Evolutionary conservation across 345 rosid genomes (phyloP).

Genomic region (Tarenaya hassleriana): DNA sequence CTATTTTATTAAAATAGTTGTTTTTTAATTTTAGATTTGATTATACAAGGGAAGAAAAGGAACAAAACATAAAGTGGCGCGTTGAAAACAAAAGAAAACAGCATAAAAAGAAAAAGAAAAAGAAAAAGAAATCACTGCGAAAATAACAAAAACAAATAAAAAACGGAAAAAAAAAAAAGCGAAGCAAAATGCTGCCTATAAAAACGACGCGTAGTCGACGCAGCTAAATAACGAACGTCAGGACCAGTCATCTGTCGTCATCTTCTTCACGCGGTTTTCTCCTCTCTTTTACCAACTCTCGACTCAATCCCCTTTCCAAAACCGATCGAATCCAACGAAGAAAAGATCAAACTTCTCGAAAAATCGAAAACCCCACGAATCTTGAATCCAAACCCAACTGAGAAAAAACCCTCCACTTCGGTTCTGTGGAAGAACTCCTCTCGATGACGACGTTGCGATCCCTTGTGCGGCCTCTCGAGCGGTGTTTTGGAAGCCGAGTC

Average conservation of each 20-base stretch:
- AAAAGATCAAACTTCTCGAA: constrained; percentile 14
- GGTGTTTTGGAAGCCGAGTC: constrained; percentile 54
- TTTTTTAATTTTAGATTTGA: too few species aligned
- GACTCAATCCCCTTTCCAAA: constrained; percentile 19
- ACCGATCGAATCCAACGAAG: constrained; percentile 12
- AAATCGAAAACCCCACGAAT: neutral
- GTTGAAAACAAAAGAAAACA: neutral
- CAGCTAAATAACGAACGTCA: constrained; percentile 17
- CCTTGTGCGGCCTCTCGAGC: constrained; percentile 58
- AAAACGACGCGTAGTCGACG: constrained; percentile 44
- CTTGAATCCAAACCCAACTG: neutral
- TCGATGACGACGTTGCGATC: constrained; percentile 51
- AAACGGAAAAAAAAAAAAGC: neutral
- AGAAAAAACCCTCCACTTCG: neutral
- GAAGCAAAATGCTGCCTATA: neutral
- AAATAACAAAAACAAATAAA: neutral
- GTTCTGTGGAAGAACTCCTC: constrained; percentile 7
- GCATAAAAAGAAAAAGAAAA: neutral
- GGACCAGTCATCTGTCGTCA: constrained; percentile 14
- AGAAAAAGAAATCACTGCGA: constrained; percentile 8
- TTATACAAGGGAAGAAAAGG: too few species aligned
- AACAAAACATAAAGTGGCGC: too few species aligned
- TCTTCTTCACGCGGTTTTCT: constrained; percentile 48
- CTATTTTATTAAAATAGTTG: too few species aligned
- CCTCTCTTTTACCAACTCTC: constrained; percentile 22